phyloP scores from a whole-genome alignment of 352 stramenopile species.

The Pythium pyrilobum region DNA sequence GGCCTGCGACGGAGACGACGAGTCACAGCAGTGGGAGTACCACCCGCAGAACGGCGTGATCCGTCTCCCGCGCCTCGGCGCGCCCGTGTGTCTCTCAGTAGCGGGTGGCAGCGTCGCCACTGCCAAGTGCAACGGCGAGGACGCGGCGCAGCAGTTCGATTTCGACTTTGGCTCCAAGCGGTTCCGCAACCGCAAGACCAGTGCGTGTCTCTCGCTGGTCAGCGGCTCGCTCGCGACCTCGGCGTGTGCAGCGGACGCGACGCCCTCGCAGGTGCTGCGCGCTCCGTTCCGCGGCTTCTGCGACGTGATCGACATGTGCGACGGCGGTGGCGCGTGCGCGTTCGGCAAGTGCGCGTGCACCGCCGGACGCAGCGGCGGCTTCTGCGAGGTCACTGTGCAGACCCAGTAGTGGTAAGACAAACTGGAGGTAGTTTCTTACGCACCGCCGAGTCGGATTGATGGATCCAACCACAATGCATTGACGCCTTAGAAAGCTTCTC shows the following conservation, averaged over 20 bases:
- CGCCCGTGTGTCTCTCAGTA: neutral
- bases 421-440: too few relatives aligned
- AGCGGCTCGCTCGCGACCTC: neutral
- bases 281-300: slow-evolving; percentile 4
- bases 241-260: neutral
- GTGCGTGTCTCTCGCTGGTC: neutral
- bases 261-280: neutral
- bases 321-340: neutral
- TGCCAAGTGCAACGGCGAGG: neutral
- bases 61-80: neutral
- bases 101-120: neutral
- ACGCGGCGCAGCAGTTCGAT: neutral
- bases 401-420: too few relatives aligned
- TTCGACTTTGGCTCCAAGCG: slow-evolving; percentile 1
- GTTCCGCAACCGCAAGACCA: neutral
- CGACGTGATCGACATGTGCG: slow-evolving; percentile 5
- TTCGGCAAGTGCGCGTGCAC: slow-evolving; percentile 2
- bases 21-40: slow-evolving; percentile 12
- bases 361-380: neutral
- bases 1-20: neutral
- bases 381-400: slow-evolving; percentile 1
- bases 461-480: too few relatives aligned
- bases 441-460: too few relatives aligned
- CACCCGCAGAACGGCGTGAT: slow-evolving; percentile 2
- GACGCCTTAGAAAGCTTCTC: too few relatives aligned